These are phyloP conservation scores for Triglochin maritima DNA, from an alignment of 106 monocot species.

Conservation along the genomic window DNA sequence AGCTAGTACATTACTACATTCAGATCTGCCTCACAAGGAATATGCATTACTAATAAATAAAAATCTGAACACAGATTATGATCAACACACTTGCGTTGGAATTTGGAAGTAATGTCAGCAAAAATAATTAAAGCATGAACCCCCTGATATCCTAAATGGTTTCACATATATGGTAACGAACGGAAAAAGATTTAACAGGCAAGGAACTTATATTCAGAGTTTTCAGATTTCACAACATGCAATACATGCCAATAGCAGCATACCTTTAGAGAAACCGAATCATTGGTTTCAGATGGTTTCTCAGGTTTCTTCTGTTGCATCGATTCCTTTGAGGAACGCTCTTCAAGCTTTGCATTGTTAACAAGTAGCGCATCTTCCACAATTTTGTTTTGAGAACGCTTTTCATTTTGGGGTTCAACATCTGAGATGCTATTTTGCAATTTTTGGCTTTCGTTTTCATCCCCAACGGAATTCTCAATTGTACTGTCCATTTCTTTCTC, in stretches of 20 bases:
- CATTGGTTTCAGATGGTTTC: slow-evolving; percentile 8
- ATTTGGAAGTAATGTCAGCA: no score
- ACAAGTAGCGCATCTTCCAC: neutral
- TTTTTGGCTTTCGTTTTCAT: slow-evolving; percentile 8
- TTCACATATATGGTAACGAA: no score
- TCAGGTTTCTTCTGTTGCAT: neutral
- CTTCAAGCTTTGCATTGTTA: slow-evolving; percentile 6
- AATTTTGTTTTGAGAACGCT: slow-evolving; percentile 9
- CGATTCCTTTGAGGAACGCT: slow-evolving; percentile 13
- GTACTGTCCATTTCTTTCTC: slow-evolving; percentile 8
- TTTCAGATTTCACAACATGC: no score
- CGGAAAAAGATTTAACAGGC: no score
- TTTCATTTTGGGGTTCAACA: neutral
- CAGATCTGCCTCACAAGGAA: no score
- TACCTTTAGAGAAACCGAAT: slow-evolving; percentile 62
- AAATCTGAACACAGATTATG: no score
- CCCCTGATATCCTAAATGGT: no score
- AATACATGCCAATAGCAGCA: neutral
- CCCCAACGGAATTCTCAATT: neutral
- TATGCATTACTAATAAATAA: no score
- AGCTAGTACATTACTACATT: no score
- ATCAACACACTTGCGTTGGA: no score
- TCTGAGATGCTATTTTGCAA: neutral
- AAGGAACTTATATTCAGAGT: no score
- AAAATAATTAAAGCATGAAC: no score